Evolutionary conservation across 1,139 yeast species (phyloP).

Genomic region (Yamadazyma oceani): DNA sequence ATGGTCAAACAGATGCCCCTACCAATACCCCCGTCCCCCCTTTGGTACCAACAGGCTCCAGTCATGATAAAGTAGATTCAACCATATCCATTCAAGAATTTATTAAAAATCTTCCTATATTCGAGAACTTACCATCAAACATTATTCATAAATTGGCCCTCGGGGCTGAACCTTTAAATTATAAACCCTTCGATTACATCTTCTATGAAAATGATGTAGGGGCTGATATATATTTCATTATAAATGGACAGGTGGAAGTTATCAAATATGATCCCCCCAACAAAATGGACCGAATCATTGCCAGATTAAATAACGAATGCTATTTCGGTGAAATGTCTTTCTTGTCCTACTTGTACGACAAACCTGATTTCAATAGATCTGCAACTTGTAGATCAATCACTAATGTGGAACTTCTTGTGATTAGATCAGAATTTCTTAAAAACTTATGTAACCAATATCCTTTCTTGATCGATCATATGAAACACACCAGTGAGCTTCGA

Average conservation of each 20-base stretch:
- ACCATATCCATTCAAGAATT: slow-evolving; percentile 58
- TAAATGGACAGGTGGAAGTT: slow-evolving; percentile 71
- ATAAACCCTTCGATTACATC: slow-evolving; percentile 58
- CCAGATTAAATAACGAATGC: slow-evolving; percentile 60
- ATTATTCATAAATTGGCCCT: slow-evolving; percentile 64
- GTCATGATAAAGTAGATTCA: slow-evolving; percentile 32
- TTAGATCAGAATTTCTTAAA: slow-evolving; percentile 53
- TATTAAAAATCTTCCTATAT: slow-evolving; percentile 57
- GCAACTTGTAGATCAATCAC: slow-evolving; percentile 66
- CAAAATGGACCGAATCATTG: slow-evolving; percentile 31
- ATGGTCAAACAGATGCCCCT: background rate
- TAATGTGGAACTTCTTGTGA: slow-evolving; percentile 58
- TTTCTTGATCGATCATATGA: slow-evolving; percentile 56
- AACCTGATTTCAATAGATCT: slow-evolving; percentile 38
- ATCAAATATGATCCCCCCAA: slow-evolving; percentile 37
- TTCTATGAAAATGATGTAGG: slow-evolving; percentile 60
- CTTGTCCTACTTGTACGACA: slow-evolving; percentile 45
- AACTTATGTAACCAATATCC: slow-evolving; percentile 59
- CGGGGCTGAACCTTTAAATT: slow-evolving; percentile 56
- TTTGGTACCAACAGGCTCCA: slow-evolving; percentile 5
- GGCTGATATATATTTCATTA: slow-evolving; percentile 63
- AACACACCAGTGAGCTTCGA: slow-evolving; percentile 58
- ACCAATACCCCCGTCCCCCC: background rate
- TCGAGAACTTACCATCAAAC: slow-evolving; percentile 53
- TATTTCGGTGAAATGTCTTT: slow-evolving; percentile 81